Evolutionary conservation across 2,329 filamentous ascomycete genomes (phyloP).

Genomic region (Claviceps cyperi): DNA sequence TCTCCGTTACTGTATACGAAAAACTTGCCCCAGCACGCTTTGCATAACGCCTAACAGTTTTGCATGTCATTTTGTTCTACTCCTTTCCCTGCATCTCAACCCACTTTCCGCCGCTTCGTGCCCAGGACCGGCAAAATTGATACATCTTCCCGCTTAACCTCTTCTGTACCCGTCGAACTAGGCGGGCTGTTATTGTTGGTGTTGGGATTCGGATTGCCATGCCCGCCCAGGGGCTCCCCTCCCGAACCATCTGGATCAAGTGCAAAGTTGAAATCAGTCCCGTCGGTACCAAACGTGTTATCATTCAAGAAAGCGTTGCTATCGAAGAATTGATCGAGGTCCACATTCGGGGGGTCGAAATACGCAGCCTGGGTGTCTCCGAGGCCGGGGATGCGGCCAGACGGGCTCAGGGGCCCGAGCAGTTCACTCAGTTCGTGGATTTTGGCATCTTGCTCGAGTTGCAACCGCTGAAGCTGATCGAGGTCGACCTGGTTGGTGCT

Average conservation of each 20-base stretch:
- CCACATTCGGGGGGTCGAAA: constrained; percentile 25
- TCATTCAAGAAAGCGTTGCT: constrained; percentile 26
- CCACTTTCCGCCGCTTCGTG: constrained; percentile 25
- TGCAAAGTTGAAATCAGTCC: constrained; percentile 37
- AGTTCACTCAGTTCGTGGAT: constrained; percentile 62
- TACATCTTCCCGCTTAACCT: constrained; percentile 31
- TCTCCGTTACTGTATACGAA: no score
- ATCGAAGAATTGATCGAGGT: constrained; percentile 38
- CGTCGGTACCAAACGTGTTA: constrained; percentile 25
- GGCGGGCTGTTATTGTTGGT: constrained; percentile 26
- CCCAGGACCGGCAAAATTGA: constrained; percentile 13
- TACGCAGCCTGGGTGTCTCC: constrained; percentile 24
- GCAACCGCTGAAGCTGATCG: constrained; percentile 62
- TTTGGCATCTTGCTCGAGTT: constrained; percentile 62
- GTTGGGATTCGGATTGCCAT: constrained; percentile 16
- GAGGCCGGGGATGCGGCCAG: constrained; percentile 62
- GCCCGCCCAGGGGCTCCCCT: background rate
- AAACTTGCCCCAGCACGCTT: no score
- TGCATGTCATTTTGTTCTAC: no score
- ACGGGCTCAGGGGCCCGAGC: constrained; percentile 67
- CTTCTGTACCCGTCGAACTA: constrained; percentile 35
- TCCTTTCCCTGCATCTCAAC: constrained; percentile 8
- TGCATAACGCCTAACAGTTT: no score
- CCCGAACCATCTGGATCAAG: constrained; percentile 23
- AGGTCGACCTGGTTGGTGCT: constrained; percentile 60